Evolutionary conservation across 257 asterid genomes (phyloP), one percentile per base, ranked within the genome.

Genomic region (Lycium barbarum): DNA sequence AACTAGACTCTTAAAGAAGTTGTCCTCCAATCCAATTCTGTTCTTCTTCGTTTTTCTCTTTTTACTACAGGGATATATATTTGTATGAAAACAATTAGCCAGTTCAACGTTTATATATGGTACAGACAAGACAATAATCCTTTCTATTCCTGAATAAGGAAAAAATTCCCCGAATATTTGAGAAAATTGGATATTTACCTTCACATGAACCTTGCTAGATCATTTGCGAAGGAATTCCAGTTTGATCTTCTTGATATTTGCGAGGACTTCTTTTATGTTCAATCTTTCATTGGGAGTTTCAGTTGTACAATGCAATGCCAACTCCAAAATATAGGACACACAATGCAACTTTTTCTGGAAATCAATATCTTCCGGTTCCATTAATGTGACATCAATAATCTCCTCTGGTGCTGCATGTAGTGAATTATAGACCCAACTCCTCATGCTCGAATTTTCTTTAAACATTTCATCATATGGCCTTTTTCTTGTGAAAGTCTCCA

Each of bases 401-500:
- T 61, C 14, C 18, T 40, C 33, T 47, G 17, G 57, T 65, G 47
- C 7, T 11, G 47, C 4, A 61, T 47, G 61, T 9, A 62, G 0
- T 12, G 51, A 65, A n/a, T 22, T 65, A 11, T 17, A 35, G 15
- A 47, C 79, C 84, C 84, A 82, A 47, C 65, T 82, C 79, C 79
- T 82, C 47, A 65, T 36, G 72, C 6, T 81, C 38, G 58, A 36
- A 81, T 59, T 57, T 57, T 43, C 83, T 8, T 8, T 10, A 79
- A 79, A 79, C 83, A 55, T 79, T 38, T 79, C 68, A 58, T 58
- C 53, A 8, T 55, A 35, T 15, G 76, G 84, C 8, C 3, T 58
- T 62, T 45, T 81, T 18, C 61, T 61, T 62, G 84, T 61, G 45
- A 61, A 81, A n/a, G 76, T 20, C 12, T 81, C 84, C 72, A 81